Percentiles rank a stretch among this genome's conserved stretches.
Evolutionary conservation across 2,329 filamentous ascomycete genomes (phyloP).

Genomic region (Aspergillus sp.): DNA sequence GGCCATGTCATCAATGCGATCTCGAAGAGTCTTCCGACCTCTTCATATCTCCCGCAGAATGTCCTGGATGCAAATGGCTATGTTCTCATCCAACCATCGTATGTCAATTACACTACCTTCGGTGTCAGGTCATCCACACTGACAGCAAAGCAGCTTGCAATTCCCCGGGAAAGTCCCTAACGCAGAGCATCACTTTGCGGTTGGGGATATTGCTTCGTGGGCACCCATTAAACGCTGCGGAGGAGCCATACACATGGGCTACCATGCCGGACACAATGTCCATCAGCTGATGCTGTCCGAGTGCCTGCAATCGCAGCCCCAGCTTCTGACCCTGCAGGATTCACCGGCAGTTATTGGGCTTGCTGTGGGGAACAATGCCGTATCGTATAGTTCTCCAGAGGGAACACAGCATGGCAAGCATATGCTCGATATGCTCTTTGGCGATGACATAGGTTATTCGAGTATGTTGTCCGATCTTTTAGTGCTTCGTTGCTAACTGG

Average conservation of each 20-base stretch:
- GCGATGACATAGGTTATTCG: constrained; percentile 64
- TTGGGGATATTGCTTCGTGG: constrained; percentile 70
- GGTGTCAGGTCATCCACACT: neutral
- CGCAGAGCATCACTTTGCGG: constrained; percentile 61
- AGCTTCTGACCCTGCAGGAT: constrained; percentile 51
- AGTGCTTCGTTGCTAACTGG: constrained; percentile 1
- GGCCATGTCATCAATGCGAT: constrained; percentile 70
- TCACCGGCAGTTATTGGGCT: constrained; percentile 68
- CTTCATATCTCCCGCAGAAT: constrained; percentile 59
- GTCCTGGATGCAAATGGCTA: constrained; percentile 64
- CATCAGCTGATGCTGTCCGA: constrained; percentile 59
- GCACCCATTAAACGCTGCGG: constrained; percentile 78
- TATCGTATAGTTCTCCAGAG: constrained; percentile 59
- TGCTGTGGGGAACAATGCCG: constrained; percentile 67
- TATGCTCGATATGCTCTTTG: constrained; percentile 55
- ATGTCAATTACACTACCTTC: neutral
- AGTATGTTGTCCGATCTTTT: constrained; percentile 50
- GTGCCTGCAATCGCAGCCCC: constrained; percentile 40
- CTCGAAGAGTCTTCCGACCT: constrained; percentile 62
- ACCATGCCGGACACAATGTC: constrained; percentile 65
- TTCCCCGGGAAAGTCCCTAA: constrained; percentile 58
- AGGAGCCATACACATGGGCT: constrained; percentile 71
- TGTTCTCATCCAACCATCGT: constrained; percentile 60
- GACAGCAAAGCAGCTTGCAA: constrained; percentile 45
- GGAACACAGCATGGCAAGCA: constrained; percentile 45